Percentiles rank a stretch among this genome's conserved stretches.
Evolutionary conservation across 2,329 filamentous ascomycete species (phyloP).

Genomic region (Colletotrichum agaves): DNA sequence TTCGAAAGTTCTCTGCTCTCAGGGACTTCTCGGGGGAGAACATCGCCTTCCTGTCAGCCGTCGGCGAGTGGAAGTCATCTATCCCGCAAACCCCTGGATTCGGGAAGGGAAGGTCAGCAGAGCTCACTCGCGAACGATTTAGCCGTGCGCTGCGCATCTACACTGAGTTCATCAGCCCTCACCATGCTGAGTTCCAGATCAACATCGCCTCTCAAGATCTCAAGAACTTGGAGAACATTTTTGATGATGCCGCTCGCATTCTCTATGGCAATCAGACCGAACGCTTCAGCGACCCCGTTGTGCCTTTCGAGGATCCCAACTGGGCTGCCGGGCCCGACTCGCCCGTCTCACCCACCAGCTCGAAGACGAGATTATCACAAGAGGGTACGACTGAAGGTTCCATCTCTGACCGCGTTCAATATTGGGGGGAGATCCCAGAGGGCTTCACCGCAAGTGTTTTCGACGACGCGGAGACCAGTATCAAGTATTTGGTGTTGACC

Average conservation of each 20-base stretch:
- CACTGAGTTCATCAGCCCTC: slow-evolving; percentile 67
- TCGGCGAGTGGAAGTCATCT: slow-evolving; percentile 65
- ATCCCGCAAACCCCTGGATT: slow-evolving; percentile 39
- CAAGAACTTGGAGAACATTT: slow-evolving; percentile 64
- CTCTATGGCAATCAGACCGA: slow-evolving; percentile 51
- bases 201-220: slow-evolving; percentile 71
- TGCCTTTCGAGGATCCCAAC: slow-evolving; percentile 52
- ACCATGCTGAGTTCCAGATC: slow-evolving; percentile 73
- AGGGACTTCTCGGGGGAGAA: slow-evolving; percentile 78
- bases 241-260: slow-evolving; percentile 63
- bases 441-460: slow-evolving; percentile 61
- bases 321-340: background rate
- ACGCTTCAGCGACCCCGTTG: slow-evolving; percentile 52
- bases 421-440: slow-evolving; percentile 47
- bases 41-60: slow-evolving; percentile 71
- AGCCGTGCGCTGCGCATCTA: slow-evolving; percentile 71
- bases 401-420: slow-evolving; percentile 18
- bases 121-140: slow-evolving; percentile 62
- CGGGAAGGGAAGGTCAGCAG: slow-evolving; percentile 39
- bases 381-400: background rate
- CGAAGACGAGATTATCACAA: background rate
- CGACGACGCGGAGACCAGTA: slow-evolving; percentile 62
- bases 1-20: slow-evolving; percentile 72
- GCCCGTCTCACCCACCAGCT: too few relatives aligned
- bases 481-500: slow-evolving; percentile 62